Conservation (phyloP, 2,329 filamentous ascomycete genomes). For the Beauveria varroae region DNA sequence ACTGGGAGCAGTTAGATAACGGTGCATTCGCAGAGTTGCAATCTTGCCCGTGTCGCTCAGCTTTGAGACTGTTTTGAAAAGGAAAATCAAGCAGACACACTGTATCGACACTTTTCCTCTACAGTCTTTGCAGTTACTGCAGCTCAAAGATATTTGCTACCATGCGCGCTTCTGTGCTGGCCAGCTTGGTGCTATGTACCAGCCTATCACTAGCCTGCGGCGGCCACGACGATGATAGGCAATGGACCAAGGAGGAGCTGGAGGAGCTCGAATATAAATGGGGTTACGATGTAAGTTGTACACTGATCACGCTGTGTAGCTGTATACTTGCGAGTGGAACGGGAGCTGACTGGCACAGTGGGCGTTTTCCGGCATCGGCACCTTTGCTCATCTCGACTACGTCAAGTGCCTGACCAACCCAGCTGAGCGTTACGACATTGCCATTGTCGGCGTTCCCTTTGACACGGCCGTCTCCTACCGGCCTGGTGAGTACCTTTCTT, state of each 20-base stretch:
- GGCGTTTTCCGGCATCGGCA: slow-evolving; percentile 63
- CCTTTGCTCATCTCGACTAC: slow-evolving; percentile 64
- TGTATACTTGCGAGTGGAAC: background rate
- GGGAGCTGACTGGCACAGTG: slow-evolving; percentile 19
- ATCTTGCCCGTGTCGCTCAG: too few species aligned
- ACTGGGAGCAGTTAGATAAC: background rate
- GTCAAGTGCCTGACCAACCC: slow-evolving; percentile 63
- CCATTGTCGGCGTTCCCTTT: slow-evolving; percentile 64
- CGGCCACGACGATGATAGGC: slow-evolving; percentile 26
- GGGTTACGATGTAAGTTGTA: slow-evolving; percentile 43
- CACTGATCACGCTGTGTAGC: background rate
- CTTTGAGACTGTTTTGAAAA: too few species aligned
- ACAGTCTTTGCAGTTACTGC: too few species aligned
- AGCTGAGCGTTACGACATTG: slow-evolving; percentile 59
- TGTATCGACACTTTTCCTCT: background rate
- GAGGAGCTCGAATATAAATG: slow-evolving; percentile 50
- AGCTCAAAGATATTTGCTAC: background rate
- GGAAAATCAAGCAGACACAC: background rate
- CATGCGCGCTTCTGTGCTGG: slow-evolving; percentile 14
- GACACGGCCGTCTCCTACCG: slow-evolving; percentile 67
- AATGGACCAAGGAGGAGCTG: slow-evolving; percentile 43
- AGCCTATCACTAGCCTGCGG: slow-evolving; percentile 21
- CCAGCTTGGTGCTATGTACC: slow-evolving; percentile 21
- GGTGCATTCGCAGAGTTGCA: too few species aligned
- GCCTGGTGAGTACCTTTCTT: slow-evolving; percentile 40